A percentile compares a stretch with the other conserved stretches of the same genome.
phyloP scores from a whole-genome alignment of 148 eudicot species.

The Diospyros kaki region DNA sequence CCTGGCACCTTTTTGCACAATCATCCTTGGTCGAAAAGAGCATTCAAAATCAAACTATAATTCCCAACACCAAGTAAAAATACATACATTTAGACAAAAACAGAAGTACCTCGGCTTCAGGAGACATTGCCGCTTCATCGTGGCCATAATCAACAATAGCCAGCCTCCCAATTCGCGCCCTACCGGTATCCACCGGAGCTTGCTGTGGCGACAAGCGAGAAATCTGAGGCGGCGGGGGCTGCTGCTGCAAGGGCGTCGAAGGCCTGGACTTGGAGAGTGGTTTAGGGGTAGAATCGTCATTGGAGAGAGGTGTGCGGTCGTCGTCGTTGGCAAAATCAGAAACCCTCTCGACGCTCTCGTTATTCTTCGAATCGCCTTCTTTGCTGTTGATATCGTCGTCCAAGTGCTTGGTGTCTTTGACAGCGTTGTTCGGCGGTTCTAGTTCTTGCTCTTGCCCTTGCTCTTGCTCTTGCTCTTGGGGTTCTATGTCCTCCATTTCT shows the following conservation, averaged over 20 bases:
- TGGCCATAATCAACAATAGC: conserved; percentile 86
- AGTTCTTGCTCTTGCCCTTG: conserved; percentile 2
- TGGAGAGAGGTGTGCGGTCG: not conserved
- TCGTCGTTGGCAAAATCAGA: conserved; percentile 2
- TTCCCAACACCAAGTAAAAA: not conserved
- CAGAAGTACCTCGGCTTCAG: conserved; percentile 67
- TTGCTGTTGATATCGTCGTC: not conserved
- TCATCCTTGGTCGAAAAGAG: not conserved
- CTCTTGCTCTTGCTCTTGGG: conserved; percentile 7
- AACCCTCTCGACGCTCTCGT: conserved; percentile 9
- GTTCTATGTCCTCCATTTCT: conserved; percentile 24
- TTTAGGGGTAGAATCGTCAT: conserved; percentile 25
- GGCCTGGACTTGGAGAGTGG: conserved; percentile 21
- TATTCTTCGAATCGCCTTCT: conserved; percentile 18
- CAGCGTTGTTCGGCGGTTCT: conserved; percentile 11
- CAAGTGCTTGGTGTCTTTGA: not conserved
- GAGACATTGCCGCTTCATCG: conserved; percentile 78
- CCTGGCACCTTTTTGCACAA: not conserved
- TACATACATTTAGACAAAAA: not conserved
- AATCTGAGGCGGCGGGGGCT: not conserved
- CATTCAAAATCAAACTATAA: not conserved
- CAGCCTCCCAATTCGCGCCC: conserved; percentile 32
- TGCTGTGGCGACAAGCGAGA: conserved; percentile 3
- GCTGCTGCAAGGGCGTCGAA: conserved; percentile 30
- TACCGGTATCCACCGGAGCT: conserved; percentile 16